Evolutionary conservation across 1,139 yeast genomes (phyloP).

Genomic region (Candida glucosophila): DNA sequence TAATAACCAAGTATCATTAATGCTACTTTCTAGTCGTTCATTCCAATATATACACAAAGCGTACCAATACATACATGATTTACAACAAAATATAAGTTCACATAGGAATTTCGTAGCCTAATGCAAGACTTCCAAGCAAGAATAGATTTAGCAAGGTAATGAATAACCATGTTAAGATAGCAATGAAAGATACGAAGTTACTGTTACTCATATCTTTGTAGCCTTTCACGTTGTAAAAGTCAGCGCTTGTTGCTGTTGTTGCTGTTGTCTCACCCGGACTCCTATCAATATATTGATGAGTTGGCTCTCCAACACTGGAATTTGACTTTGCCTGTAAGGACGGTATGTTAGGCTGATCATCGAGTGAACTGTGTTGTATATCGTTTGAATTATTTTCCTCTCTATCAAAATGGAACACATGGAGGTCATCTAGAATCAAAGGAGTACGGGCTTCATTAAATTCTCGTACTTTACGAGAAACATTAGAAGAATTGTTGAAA

Average conservation of each 20-base stretch:
- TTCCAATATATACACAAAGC: not conserved
- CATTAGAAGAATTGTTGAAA: slow-evolving; percentile 2
- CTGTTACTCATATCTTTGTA: slow-evolving; percentile 51
- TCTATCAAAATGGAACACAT: slow-evolving; percentile 39
- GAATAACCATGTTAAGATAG: slow-evolving; percentile 44
- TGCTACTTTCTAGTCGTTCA: no score
- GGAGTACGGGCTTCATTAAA: no score
- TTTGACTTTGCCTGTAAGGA: no score
- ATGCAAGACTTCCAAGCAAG: slow-evolving; percentile 39
- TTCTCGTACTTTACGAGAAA: slow-evolving; percentile 24
- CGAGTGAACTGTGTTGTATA: slow-evolving; percentile 8
- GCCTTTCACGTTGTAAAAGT: slow-evolving; percentile 17
- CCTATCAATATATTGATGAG: slow-evolving; percentile 1
- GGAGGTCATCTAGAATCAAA: slow-evolving; percentile 35
- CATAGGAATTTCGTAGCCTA: slow-evolving; percentile 34
- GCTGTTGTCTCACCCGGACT: slow-evolving; percentile 1
- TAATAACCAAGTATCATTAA: no score
- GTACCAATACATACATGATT: not conserved
- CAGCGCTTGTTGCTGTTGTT: slow-evolving; percentile 5
- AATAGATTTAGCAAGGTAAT: slow-evolving; percentile 43
- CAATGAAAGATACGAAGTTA: slow-evolving; percentile 31
- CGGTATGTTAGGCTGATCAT: slow-evolving; percentile 1
- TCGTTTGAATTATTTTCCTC: slow-evolving; percentile 24
- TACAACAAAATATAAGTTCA: slow-evolving; percentile 6
- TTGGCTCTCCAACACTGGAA: slow-evolving; percentile 1